phyloP scores from a whole-genome alignment of 176 grass and related monocot genomes.

The Cenchrus purpureus region DNA sequence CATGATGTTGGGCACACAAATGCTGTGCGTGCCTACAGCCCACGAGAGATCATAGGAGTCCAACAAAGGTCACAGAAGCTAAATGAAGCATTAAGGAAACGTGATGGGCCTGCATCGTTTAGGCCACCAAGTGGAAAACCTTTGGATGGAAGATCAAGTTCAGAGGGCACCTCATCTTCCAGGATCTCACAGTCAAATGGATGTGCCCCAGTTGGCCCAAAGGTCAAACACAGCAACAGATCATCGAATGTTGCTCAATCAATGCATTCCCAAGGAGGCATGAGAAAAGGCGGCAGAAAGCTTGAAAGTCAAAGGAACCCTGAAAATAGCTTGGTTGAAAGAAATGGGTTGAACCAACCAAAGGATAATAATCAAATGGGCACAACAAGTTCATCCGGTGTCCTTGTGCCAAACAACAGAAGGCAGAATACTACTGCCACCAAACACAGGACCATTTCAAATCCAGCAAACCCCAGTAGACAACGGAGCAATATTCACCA shows the following conservation, averaged over 20 bases:
- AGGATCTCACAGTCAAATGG: slow-evolving; percentile 42
- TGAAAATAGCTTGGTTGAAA: slow-evolving; percentile 32
- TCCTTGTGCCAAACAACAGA: slow-evolving; percentile 69
- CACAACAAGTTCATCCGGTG: slow-evolving; percentile 24
- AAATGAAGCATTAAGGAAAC: slow-evolving; percentile 41
- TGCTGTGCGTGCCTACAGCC: slow-evolving; percentile 52
- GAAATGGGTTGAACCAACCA: slow-evolving; percentile 26
- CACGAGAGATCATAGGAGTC: slow-evolving; percentile 42
- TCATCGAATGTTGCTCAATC: slow-evolving; percentile 39
- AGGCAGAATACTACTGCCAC: slow-evolving; percentile 56
- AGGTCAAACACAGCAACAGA: slow-evolving; percentile 45
- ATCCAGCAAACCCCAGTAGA: slow-evolving; percentile 49
- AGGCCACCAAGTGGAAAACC: slow-evolving; percentile 45
- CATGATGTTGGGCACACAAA: slow-evolving; percentile 41
- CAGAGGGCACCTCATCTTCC: slow-evolving; percentile 40
- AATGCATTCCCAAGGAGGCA: slow-evolving; percentile 50
- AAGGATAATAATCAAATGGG: slow-evolving; percentile 52
- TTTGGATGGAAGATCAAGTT: slow-evolving; percentile 39
- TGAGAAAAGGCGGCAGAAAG: slow-evolving; percentile 44
- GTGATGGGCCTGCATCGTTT: slow-evolving; percentile 23
- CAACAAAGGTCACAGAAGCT: slow-evolving; percentile 52
- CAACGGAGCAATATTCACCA: slow-evolving; percentile 41
- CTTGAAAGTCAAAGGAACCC: slow-evolving; percentile 36
- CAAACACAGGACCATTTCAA: slow-evolving; percentile 58
- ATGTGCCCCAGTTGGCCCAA: slow-evolving; percentile 48